A percentile compares a stretch with the other conserved stretches of the same genome.
Conservation (phyloP, 2,329 filamentous ascomycete species). For the Dactylellina drechsleri region DNA sequence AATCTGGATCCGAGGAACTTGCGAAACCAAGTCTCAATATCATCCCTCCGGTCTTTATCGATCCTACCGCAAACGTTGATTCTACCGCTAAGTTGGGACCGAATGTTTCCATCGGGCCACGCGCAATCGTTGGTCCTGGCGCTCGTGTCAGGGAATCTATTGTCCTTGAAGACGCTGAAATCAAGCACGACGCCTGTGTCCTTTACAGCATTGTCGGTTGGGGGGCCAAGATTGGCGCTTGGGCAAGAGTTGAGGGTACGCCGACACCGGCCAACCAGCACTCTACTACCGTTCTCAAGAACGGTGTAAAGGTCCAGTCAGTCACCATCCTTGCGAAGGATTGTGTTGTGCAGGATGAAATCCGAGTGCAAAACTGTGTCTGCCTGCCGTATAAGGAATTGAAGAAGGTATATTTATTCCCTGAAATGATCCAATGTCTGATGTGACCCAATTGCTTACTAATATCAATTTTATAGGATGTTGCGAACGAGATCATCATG, state of each 20-base stretch:
- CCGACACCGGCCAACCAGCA: slow-evolving; percentile 88
- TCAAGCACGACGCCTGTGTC: slow-evolving; percentile 96
- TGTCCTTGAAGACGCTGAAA: slow-evolving; percentile 91
- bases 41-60: slow-evolving; percentile 52
- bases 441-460: slow-evolving; percentile 55
- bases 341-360: slow-evolving; percentile 90
- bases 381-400: slow-evolving; percentile 98
- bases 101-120: slow-evolving; percentile 95
- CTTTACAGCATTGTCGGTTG: slow-evolving; percentile 97
- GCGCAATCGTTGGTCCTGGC: slow-evolving; percentile 83
- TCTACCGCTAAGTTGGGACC: slow-evolving; percentile 95
- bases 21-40: slow-evolving; percentile 62
- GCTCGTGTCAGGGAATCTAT: slow-evolving; percentile 91
- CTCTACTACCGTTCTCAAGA: slow-evolving; percentile 94
- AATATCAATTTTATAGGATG: slow-evolving; percentile 69
- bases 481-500: slow-evolving; percentile 91
- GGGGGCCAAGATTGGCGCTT: slow-evolving; percentile 95
- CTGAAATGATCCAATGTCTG: slow-evolving; percentile 64
- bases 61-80: slow-evolving; percentile 83
- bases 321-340: slow-evolving; percentile 98
- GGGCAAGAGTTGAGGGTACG: slow-evolving; percentile 96
- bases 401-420: slow-evolving; percentile 70
- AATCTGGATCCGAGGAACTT: slow-evolving; percentile 82
- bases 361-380: slow-evolving; percentile 96
- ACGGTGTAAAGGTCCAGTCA: slow-evolving; percentile 97